These are phyloP conservation scores for Pythium apleroticum DNA, from an alignment of 352 stramenopile species.

Conservation along the genomic window DNA sequence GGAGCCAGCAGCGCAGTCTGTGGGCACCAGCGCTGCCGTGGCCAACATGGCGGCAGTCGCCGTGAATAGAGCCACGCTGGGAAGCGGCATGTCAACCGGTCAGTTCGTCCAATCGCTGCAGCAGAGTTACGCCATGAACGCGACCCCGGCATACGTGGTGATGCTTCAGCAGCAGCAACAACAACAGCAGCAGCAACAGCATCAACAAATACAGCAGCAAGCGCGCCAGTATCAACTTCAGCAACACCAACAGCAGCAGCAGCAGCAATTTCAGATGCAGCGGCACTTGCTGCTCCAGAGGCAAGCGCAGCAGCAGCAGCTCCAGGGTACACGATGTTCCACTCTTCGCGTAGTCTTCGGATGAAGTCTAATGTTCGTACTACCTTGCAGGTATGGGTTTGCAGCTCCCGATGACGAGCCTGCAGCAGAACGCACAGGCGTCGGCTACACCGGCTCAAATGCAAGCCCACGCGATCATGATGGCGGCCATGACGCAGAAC, in stretches of 20 bases:
- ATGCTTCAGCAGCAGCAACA: slow-evolving; percentile 24
- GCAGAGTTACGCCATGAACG: slow-evolving; percentile 22
- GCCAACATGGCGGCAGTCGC: slow-evolving; percentile 32
- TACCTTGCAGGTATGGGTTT: background rate
- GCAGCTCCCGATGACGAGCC: slow-evolving; percentile 3
- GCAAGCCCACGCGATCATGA: slow-evolving; percentile 25
- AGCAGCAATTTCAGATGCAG: slow-evolving; percentile 25
- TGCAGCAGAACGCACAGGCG: slow-evolving; percentile 6
- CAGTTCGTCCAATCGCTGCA: slow-evolving; percentile 39
- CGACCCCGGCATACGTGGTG: slow-evolving; percentile 31
- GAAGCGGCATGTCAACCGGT: slow-evolving; percentile 30
- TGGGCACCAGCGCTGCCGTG: slow-evolving; percentile 7
- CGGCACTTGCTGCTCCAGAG: slow-evolving; percentile 1
- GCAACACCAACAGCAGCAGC: slow-evolving; percentile 14
- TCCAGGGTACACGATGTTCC: background rate
- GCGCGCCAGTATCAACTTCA: background rate
- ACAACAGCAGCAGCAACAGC: slow-evolving; percentile 18
- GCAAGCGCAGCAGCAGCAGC: background rate
- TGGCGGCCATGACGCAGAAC: slow-evolving; percentile 22
- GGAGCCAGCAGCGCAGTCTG: slow-evolving; percentile 12
- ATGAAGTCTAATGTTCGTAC: background rate
- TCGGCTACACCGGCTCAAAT: slow-evolving; percentile 8
- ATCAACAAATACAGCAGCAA: slow-evolving; percentile 9
- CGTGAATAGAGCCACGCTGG: slow-evolving; percentile 17
- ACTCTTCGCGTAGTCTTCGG: too few relatives aligned